These are phyloP conservation scores for Aegle marmelos DNA, from an alignment of 345 rosid species.

Conservation along the genomic window DNA sequence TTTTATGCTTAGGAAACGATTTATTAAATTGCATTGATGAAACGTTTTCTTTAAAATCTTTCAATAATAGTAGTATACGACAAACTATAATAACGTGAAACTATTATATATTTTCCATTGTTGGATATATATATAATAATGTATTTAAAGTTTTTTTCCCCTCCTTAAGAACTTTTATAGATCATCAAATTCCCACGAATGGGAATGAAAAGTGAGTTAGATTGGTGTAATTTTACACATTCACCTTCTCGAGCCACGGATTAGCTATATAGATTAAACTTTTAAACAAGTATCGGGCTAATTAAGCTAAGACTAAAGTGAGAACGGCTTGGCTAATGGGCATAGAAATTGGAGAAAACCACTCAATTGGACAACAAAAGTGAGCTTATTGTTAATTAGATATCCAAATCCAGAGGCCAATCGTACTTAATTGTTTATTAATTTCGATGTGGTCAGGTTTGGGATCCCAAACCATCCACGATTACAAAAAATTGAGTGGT, in stretches of 20 bases:
- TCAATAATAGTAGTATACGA: no score
- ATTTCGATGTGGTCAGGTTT: conserved; percentile 35
- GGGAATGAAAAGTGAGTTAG: no score
- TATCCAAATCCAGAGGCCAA: conserved; percentile 49
- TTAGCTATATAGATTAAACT: not conserved
- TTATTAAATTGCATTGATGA: not conserved
- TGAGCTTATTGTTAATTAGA: conserved; percentile 10
- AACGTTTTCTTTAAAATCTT: no score
- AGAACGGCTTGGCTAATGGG: conserved; percentile 20
- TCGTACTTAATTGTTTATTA: conserved; percentile 30
- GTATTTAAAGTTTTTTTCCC: no score
- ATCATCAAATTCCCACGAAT: no score
- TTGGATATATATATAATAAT: no score
- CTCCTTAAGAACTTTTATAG: no score
- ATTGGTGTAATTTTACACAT: conserved; percentile 3
- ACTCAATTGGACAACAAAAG: conserved; percentile 49
- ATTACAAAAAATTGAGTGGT: not conserved
- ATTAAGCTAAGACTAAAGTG: not conserved
- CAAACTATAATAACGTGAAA: no score
- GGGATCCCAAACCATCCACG: conserved; percentile 39
- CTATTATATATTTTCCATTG: no score
- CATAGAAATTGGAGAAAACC: conserved; percentile 21
- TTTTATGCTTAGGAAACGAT: not conserved
- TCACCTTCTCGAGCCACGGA: conserved; percentile 57
- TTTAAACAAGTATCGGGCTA: not conserved